Percentiles rank a stretch among this genome's conserved stretches.
These are phyloP conservation scores for Paramyrothecium sp. DNA, from an alignment of 2,329 filamentous ascomycete genomes.

Conservation along the genomic window DNA sequence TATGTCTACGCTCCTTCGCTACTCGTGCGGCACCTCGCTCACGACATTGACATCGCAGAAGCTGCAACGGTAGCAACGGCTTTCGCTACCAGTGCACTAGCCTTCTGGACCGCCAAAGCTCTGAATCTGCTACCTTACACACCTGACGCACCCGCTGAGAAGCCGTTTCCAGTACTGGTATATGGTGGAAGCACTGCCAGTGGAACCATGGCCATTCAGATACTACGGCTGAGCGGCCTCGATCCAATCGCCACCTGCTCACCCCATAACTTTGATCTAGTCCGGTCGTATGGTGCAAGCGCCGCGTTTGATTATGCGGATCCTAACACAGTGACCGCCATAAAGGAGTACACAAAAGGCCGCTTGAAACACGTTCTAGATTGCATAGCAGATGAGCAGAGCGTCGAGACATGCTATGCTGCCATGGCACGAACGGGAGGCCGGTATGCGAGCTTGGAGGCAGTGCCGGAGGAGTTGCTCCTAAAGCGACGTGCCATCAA, in stretches of 20 bases:
- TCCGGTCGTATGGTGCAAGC: conserved; percentile 39
- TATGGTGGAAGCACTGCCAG: neutral
- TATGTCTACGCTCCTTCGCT: neutral
- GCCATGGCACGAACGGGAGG: conserved; percentile 27
- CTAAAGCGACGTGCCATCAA: too few relatives aligned
- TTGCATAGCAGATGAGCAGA: conserved; percentile 22
- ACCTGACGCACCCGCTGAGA: neutral
- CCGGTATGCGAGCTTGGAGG: conserved; percentile 3
- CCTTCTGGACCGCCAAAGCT: neutral
- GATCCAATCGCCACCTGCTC: conserved; percentile 3
- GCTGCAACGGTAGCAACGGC: neutral
- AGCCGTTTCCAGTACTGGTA: neutral
- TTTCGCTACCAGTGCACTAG: neutral
- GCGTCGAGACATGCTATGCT: conserved; percentile 32
- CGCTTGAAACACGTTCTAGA: conserved; percentile 31
- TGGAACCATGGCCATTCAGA: neutral
- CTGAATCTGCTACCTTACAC: neutral
- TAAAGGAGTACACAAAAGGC: conserved; percentile 18
- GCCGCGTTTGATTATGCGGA: conserved; percentile 39
- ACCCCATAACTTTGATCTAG: conserved; percentile 34
- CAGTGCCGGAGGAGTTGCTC: too few relatives aligned
- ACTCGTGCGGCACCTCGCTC: too few relatives aligned
- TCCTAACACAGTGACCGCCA: conserved; percentile 12
- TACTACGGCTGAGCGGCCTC: neutral
- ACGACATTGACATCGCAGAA: too few relatives aligned